Conservation (phyloP, 2,329 filamentous ascomycete genomes). For the Botrytis paeoniae region DNA sequence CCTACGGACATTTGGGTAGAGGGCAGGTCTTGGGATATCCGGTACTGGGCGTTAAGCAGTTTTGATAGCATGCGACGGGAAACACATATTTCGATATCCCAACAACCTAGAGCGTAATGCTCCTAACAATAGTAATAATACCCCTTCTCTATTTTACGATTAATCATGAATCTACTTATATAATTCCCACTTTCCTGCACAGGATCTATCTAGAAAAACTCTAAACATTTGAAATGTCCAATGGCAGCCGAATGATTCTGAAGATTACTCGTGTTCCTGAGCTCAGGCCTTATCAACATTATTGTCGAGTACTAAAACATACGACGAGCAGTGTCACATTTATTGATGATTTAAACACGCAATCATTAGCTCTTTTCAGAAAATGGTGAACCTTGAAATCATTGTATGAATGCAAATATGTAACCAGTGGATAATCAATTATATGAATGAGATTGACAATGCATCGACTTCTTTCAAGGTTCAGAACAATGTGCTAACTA, state of each 20-base stretch:
- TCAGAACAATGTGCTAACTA: constrained; percentile 11
- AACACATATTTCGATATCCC: neutral
- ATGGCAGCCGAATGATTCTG: neutral
- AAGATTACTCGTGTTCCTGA: neutral
- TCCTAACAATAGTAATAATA: neutral
- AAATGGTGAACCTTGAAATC: neutral
- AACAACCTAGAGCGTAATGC: neutral
- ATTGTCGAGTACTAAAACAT: too few species aligned
- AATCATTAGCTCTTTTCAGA: neutral
- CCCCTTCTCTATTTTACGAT: neutral
- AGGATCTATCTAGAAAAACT: neutral
- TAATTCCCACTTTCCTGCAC: neutral
- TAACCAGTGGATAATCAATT: neutral
- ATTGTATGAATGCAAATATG: too few species aligned
- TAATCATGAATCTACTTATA: neutral
- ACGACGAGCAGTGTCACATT: too few species aligned
- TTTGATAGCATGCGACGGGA: neutral
- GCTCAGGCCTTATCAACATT: neutral
- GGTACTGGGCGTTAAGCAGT: neutral
- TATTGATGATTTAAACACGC: neutral
- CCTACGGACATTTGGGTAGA: neutral
- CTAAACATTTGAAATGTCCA: neutral
- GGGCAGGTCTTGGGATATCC: neutral
- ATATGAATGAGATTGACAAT: neutral
- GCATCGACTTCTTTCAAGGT: constrained; percentile 8